Conservation (phyloP, 2,329 filamentous ascomycete species). For the Orbilia javanica region DNA sequence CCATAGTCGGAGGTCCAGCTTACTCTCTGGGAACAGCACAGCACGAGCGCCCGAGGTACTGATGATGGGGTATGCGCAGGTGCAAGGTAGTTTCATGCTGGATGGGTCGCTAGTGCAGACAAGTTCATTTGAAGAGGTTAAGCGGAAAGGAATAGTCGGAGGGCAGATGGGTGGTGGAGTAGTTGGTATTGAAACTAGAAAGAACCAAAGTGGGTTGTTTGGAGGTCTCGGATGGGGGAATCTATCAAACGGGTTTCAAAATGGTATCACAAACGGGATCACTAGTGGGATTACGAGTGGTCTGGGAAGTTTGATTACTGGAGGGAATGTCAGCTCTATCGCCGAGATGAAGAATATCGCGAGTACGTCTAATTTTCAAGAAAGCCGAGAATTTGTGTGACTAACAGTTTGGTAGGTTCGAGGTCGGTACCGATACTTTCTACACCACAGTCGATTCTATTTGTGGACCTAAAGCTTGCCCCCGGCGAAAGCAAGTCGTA, state of each 20-base stretch:
- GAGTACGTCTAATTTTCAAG: slow-evolving; percentile 66
- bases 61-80: slow-evolving; percentile 98
- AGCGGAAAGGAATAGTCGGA: slow-evolving; percentile 89
- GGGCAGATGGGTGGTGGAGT: slow-evolving; percentile 86
- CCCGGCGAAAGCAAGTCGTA: slow-evolving; percentile 91
- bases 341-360: slow-evolving; percentile 93
- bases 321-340: slow-evolving; percentile 89
- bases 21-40: slow-evolving; percentile 60
- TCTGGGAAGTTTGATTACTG: slow-evolving; percentile 86
- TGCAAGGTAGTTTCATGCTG: slow-evolving; percentile 89
- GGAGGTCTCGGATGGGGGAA: slow-evolving; percentile 88
- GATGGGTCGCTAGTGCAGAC: slow-evolving; percentile 93
- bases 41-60: slow-evolving; percentile 77
- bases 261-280: slow-evolving; percentile 66
- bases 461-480: slow-evolving; percentile 88
- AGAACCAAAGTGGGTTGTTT: slow-evolving; percentile 82
- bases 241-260: slow-evolving; percentile 51
- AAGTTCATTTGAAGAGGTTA: slow-evolving; percentile 92
- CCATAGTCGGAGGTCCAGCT: slow-evolving; percentile 63
- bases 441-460: slow-evolving; percentile 93
- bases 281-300: slow-evolving; percentile 77
- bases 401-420: slow-evolving; percentile 66
- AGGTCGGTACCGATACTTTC: slow-evolving; percentile 91
- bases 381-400: slow-evolving; percentile 6
- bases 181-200: slow-evolving; percentile 80